Evolutionary conservation across 2,329 filamentous ascomycete species (phyloP).

Genomic region (Microdochium trichocladiopsis): DNA sequence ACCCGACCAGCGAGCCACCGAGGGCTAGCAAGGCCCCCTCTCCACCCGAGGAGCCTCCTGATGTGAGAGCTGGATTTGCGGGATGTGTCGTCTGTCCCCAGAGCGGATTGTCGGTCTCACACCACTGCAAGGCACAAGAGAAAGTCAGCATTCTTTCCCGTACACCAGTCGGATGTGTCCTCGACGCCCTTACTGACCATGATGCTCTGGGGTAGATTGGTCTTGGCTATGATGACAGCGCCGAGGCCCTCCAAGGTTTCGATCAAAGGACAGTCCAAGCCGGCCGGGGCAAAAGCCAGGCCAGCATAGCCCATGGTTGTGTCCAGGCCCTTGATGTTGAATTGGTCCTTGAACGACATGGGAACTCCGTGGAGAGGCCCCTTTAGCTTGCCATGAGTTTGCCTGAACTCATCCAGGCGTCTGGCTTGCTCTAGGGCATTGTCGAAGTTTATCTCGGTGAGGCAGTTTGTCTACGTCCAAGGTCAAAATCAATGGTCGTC

Average conservation of each 20-base stretch:
- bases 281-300: conserved; percentile 38
- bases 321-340: conserved; percentile 50
- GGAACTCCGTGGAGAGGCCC: conserved; percentile 6
- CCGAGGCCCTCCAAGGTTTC: conserved; percentile 40
- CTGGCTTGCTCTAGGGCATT: not conserved
- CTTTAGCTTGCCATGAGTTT: not conserved
- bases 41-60: conserved; percentile 20
- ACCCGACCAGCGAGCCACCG: conserved; percentile 31
- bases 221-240: conserved; percentile 45
- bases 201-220: conserved; percentile 28
- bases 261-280: conserved; percentile 40
- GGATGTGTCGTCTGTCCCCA: conserved; percentile 42
- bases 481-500: not conserved
- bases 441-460: not conserved
- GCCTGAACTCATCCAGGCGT: not conserved
- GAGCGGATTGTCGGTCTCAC: conserved; percentile 45
- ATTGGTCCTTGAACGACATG: conserved; percentile 48
- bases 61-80: conserved; percentile 29
- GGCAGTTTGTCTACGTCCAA: not conserved
- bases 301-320: conserved; percentile 52
- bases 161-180: conserved; percentile 42
- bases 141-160: not conserved
- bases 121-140: conserved; percentile 27
- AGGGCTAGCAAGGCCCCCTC: conserved; percentile 15
- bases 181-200: conserved; percentile 14